These are phyloP conservation scores for Fraxinus paxiana DNA, from an alignment of 305 asterid species.

Conservation along the genomic window DNA sequence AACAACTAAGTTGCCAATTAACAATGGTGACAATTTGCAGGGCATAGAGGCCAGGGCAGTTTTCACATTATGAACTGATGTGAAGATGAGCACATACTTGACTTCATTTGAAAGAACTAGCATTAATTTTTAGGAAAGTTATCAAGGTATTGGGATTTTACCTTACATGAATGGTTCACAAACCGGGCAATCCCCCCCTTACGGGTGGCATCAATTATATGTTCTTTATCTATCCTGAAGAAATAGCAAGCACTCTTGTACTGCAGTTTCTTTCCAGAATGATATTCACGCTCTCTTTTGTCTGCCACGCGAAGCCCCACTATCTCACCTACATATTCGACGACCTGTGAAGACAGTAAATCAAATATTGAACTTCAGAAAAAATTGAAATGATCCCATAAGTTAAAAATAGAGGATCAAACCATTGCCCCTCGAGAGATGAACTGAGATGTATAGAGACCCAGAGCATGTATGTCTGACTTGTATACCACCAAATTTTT, in stretches of 20 bases:
- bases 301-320: conserved; percentile 67
- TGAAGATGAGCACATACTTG: background rate
- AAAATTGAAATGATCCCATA: background rate
- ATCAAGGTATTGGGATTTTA: conserved; percentile 19
- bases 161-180: conserved; percentile 69
- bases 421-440: conserved; percentile 59
- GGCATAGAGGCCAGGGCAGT: background rate
- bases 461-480: conserved; percentile 68
- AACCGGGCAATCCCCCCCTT: conserved; percentile 78
- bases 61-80: conserved; percentile 1
- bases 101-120: background rate
- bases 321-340: conserved; percentile 66
- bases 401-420: conserved; percentile 24
- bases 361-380: conserved; percentile 3
- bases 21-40: background rate
- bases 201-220: conserved; percentile 64
- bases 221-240: conserved; percentile 61
- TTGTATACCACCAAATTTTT: conserved; percentile 61
- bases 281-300: conserved; percentile 62
- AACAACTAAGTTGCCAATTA: background rate
- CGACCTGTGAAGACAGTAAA: conserved; percentile 40
- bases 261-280: conserved; percentile 56
- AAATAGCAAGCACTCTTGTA: conserved; percentile 71
- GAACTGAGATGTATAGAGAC: conserved; percentile 65
- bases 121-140: background rate